Conservation (phyloP, 495 filamentous ascomycete species). For the Penicillium tannophilum region DNA sequence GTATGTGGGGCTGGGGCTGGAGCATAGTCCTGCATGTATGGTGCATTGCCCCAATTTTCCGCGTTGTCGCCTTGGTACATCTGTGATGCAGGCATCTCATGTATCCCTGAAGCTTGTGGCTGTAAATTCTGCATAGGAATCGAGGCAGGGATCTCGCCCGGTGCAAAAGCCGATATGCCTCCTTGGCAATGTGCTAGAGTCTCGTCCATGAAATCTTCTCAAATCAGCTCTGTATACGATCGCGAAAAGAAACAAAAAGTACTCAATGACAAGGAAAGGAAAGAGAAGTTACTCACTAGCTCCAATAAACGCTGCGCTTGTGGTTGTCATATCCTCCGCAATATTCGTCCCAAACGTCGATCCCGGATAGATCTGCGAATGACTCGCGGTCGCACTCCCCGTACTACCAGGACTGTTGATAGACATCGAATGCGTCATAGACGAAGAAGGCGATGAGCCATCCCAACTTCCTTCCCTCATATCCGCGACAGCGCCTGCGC, state of each 20-base stretch:
- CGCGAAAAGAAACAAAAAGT: neutral
- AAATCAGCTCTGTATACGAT: neutral
- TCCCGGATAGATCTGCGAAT: conserved; percentile 6
- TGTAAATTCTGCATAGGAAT: conserved; percentile 14
- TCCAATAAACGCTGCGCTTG: neutral
- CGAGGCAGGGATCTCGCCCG: conserved; percentile 14
- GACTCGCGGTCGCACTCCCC: conserved; percentile 16
- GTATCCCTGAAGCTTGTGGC: conserved; percentile 3
- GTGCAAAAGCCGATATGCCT: conserved; percentile 14
- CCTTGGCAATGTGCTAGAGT: conserved; percentile 14
- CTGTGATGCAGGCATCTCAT: neutral
- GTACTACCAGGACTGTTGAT: conserved; percentile 32
- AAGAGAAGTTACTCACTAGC: neutral
- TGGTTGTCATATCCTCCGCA: neutral
- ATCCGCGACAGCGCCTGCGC: conserved; percentile 5
- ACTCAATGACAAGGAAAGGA: neutral
- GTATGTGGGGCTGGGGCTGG: conserved; percentile 1
- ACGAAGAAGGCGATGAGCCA: conserved; percentile 27
- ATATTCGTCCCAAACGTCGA: conserved; percentile 9
- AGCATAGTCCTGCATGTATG: conserved; percentile 3
- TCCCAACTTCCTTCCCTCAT: conserved; percentile 19
- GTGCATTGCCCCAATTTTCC: conserved; percentile 1
- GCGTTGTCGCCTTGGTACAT: neutral
- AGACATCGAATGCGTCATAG: conserved; percentile 23
- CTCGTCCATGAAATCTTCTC: conserved; percentile 14